Evolutionary conservation across 257 asterid genomes (phyloP), one percentile per base, ranked within the genome.

Genomic region (Ophiorrhiza pumila): DNA sequence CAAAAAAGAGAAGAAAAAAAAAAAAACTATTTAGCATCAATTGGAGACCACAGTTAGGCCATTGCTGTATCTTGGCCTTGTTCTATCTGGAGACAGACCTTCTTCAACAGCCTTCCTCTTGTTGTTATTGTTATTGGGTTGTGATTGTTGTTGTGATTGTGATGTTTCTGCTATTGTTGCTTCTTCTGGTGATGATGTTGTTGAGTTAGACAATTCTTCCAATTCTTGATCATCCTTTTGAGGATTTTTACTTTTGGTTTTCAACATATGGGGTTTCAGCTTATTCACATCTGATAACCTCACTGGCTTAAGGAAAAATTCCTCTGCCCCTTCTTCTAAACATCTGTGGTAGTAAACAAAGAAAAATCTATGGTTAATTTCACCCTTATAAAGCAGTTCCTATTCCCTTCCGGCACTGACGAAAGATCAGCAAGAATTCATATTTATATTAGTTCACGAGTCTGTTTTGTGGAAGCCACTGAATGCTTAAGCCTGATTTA

Each of bases 251-350:
- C 61, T 56, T 46, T 49, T 93, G 76, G 86, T 73, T 81, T 85
- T 91, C 95, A 87, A 75, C 79, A 93, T 83, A 75, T 91, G 97
- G 52, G 98, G 89, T 84, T 67, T 91, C 34, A 93, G 95, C 79
- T 93, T 93, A 58, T 75, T 82, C 11, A 93, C 96, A 87, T 93
- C 98, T 56, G 98, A 63, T 71, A 87, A 74, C 47, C 88, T 91
- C 84, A 89, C 94, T 76, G 98, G 98, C 86, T 93, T 93, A 53
- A 93, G 91, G 41, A 91, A 85, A 77, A 91, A 93, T 68, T 91
- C 97, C 76, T 93, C 96, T 61, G 98, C 97, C 52, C 98, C 98
- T 87, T 81, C 98, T 62, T 93, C 95, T 63, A 93, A 85, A 78
- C 98, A 93, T 80, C 98, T 93, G 87, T 25, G 10, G 63, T 20